These are phyloP conservation scores for Orbilia oligospora DNA, from an alignment of 2,329 filamentous ascomycete species.

Conservation along the genomic window DNA sequence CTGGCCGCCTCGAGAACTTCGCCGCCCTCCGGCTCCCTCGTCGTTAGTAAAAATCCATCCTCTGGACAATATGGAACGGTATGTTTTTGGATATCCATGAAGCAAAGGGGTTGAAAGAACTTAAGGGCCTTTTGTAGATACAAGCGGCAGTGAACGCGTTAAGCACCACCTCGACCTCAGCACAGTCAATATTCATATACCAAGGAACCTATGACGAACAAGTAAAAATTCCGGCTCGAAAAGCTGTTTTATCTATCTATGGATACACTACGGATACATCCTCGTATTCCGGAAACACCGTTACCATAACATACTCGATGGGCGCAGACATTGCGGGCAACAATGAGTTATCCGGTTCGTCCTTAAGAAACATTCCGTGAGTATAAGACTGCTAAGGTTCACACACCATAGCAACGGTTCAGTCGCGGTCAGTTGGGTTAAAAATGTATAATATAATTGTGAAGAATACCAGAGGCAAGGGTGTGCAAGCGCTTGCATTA, in stretches of 20 bases:
- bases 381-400: background rate
- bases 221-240: constrained; percentile 71
- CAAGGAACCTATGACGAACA: constrained; percentile 75
- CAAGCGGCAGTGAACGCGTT: constrained; percentile 74
- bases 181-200: constrained; percentile 76
- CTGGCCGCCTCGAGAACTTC: constrained; percentile 67
- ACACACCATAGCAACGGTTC: constrained; percentile 68
- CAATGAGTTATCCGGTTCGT: constrained; percentile 72
- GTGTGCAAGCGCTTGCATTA: constrained; percentile 72
- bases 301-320: constrained; percentile 70
- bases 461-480: constrained; percentile 69
- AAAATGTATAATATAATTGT: constrained; percentile 77
- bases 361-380: background rate
- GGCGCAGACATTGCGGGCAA: constrained; percentile 70
- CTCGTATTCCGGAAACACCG: constrained; percentile 73
- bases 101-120: background rate
- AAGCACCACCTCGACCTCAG: constrained; percentile 69
- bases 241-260: constrained; percentile 72
- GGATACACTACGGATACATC: constrained; percentile 73
- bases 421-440: constrained; percentile 70
- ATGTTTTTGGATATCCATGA: constrained; percentile 43
- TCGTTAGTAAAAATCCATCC: constrained; percentile 67
- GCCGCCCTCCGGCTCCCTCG: constrained; percentile 71
- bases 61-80: constrained; percentile 68
- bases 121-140: constrained; percentile 65